Percentiles rank a stretch among this genome's conserved stretches.
These are phyloP conservation scores for Cladobotryum protrusum DNA, from an alignment of 2,329 filamentous ascomycete genomes.

Conservation along the genomic window DNA sequence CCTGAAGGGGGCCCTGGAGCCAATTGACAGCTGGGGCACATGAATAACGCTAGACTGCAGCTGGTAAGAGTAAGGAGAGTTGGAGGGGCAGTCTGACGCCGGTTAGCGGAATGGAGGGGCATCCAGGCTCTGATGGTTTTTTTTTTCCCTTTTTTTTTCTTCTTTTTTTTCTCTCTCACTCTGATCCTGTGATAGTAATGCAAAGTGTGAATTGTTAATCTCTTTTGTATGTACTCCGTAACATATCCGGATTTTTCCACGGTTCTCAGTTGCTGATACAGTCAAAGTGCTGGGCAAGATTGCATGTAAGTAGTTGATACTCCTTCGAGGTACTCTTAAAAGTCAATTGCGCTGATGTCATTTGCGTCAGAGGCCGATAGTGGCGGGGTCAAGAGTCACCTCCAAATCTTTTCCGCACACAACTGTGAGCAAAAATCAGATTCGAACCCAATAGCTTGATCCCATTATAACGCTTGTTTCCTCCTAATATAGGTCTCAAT, in stretches of 20 bases:
- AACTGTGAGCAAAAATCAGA: slow-evolving; percentile 2
- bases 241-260: not conserved
- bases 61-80: slow-evolving; percentile 24
- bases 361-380: slow-evolving; percentile 1
- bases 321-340: not conserved
- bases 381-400: slow-evolving; percentile 11
- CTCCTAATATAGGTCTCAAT: slow-evolving; percentile 15
- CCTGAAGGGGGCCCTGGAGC: too few species aligned
- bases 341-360: slow-evolving; percentile 9
- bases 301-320: too few species aligned
- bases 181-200: not conserved
- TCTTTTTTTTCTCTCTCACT: slow-evolving; percentile 4
- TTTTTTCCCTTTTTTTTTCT: slow-evolving; percentile 5
- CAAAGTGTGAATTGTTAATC: not conserved
- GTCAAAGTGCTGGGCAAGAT: too few species aligned
- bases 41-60: slow-evolving; percentile 20
- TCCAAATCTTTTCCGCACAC: not conserved
- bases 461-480: not conserved
- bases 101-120: slow-evolving; percentile 9
- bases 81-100: slow-evolving; percentile 21
- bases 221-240: not conserved
- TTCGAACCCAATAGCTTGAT: not conserved
- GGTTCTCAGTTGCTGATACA: not conserved
- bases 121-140: slow-evolving; percentile 2
- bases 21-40: too few species aligned